A percentile compares a stretch with the other conserved stretches of the same genome.
These are phyloP conservation scores for Mariannaea sp. DNA, from an alignment of 2,329 filamentous ascomycete species.

Conservation along the genomic window DNA sequence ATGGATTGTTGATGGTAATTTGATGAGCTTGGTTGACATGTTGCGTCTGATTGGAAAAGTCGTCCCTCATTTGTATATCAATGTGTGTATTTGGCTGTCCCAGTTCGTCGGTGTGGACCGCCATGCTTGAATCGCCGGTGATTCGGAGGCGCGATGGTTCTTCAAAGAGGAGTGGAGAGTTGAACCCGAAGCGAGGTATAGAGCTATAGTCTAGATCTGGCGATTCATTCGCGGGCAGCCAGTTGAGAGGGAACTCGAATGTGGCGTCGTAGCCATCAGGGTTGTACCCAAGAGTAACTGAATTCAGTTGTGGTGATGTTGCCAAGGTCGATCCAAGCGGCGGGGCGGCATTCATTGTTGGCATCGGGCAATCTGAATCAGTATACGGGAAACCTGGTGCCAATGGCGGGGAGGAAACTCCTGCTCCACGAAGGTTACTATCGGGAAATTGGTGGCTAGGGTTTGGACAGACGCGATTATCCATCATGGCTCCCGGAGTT, in stretches of 20 bases:
- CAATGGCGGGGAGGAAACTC: background rate
- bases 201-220: constrained; percentile 33
- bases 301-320: background rate
- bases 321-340: background rate
- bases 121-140: background rate
- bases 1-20: background rate
- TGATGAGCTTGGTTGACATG: too few species aligned
- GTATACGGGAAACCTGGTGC: background rate
- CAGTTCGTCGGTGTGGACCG: background rate
- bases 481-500: background rate
- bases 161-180: background rate
- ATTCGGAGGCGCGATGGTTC: background rate
- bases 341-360: background rate
- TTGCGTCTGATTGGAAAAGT: background rate
- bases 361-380: background rate
- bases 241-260: constrained; percentile 32
- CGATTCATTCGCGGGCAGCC: constrained; percentile 31
- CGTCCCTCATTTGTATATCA: too few species aligned
- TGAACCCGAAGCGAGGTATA: constrained; percentile 3
- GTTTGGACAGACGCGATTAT: background rate
- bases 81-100: background rate
- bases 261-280: background rate
- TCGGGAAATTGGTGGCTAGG: background rate
- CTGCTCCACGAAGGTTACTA: too few species aligned
- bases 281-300: background rate